phyloP scores from a whole-genome alignment of 352 stramenopile genomes.

The Halophytophthora polymorphica region DNA sequence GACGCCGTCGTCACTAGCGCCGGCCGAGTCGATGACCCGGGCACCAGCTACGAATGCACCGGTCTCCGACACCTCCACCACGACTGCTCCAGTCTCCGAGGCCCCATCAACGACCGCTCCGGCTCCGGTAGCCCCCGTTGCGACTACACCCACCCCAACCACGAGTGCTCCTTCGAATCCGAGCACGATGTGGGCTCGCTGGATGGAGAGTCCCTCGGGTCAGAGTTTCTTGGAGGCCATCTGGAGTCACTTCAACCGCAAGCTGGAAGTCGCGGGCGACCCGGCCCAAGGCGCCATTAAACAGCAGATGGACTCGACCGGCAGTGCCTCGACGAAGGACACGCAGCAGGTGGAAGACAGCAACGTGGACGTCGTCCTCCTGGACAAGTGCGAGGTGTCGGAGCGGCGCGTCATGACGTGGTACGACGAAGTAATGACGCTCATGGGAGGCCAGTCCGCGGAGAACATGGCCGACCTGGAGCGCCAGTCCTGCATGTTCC shows the following conservation, averaged over 20 bases:
- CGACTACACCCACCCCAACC: not conserved
- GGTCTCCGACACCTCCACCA: not conserved
- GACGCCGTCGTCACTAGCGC: not conserved
- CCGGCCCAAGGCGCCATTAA: not conserved
- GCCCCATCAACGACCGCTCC: constrained; percentile 6
- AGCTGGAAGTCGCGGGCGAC: constrained; percentile 1
- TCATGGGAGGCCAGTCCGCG: constrained; percentile 21
- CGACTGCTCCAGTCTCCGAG: constrained; percentile 1
- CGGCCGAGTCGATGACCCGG: not conserved
- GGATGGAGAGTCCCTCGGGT: no score
- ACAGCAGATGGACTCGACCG: not conserved
- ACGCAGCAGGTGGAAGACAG: constrained; percentile 5
- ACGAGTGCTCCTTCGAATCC: not conserved
- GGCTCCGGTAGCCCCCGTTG: not conserved
- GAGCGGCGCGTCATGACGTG: constrained; percentile 25
- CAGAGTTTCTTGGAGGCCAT: constrained; percentile 12
- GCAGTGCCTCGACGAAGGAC: constrained; percentile 1
- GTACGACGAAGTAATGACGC: constrained; percentile 27
- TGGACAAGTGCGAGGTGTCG: constrained; percentile 20
- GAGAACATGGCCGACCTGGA: constrained; percentile 40
- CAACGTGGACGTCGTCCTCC: constrained; percentile 27
- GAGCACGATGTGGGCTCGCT: not conserved
- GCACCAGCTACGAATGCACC: constrained; percentile 4
- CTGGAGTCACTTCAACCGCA: constrained; percentile 11
- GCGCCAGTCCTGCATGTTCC: constrained; percentile 38